These are phyloP conservation scores for Turritis glabra DNA, from an alignment of 345 rosid species.

Conservation along the genomic window DNA sequence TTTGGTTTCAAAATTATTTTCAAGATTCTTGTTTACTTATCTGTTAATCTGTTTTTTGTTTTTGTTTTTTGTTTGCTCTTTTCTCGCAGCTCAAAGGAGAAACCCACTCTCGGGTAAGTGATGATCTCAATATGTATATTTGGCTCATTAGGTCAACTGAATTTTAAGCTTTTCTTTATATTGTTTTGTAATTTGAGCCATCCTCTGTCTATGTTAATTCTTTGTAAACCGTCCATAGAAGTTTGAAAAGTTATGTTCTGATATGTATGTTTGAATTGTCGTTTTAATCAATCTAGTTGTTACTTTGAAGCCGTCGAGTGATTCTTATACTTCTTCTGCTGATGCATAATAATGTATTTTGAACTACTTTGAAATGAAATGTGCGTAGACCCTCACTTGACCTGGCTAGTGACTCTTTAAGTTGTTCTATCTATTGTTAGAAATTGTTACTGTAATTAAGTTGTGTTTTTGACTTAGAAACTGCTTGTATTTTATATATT, in stretches of 20 bases:
- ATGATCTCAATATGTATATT: too few relatives aligned
- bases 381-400: background rate
- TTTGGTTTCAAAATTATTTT: too few relatives aligned
- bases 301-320: background rate
- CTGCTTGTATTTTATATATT: background rate
- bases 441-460: background rate
- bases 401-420: background rate
- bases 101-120: slow-evolving; percentile 87
- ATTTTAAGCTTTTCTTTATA: background rate
- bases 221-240: background rate
- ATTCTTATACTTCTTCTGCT: background rate
- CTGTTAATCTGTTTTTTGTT: background rate
- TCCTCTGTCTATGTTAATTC: background rate
- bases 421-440: background rate
- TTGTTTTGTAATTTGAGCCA: background rate
- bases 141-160: too few relatives aligned
- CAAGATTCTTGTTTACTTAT: background rate
- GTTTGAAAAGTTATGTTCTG: background rate
- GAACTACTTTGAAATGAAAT: background rate
- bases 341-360: background rate
- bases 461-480: background rate
- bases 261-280: background rate
- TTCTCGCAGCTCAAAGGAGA: slow-evolving; percentile 84
- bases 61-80: too few relatives aligned
- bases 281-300: background rate